These are phyloP conservation scores for Zygosaccharomyces gambellarensis DNA, from an alignment of 805 yeast species.

Conservation along the genomic window DNA sequence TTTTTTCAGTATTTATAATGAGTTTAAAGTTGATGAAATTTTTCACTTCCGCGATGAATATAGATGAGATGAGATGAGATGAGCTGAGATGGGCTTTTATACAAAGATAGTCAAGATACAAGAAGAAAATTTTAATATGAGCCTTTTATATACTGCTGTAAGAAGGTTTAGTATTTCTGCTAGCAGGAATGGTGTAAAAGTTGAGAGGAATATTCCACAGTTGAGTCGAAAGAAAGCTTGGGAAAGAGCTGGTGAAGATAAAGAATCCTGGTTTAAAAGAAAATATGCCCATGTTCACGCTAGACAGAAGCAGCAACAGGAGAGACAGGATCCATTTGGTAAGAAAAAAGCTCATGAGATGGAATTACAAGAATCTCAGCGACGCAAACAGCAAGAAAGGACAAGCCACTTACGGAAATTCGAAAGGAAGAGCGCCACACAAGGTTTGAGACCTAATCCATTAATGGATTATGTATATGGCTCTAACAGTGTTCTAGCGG, in stretches of 20 bases:
- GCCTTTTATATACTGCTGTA: neutral
- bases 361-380: slow-evolving; percentile 7
- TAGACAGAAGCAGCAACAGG: slow-evolving; percentile 31
- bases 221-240: slow-evolving; percentile 51
- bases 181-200: neutral
- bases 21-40: neutral
- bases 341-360: slow-evolving; percentile 20
- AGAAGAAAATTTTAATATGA: neutral
- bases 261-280: slow-evolving; percentile 56
- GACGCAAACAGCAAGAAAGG: slow-evolving; percentile 3
- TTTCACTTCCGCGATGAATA: slow-evolving; percentile 3
- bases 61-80: neutral
- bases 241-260: slow-evolving; percentile 57
- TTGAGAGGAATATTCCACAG: slow-evolving; percentile 44
- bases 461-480: slow-evolving; percentile 71
- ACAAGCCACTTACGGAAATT: slow-evolving; percentile 10
- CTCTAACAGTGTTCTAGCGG: slow-evolving; percentile 68
- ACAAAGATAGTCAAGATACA: neutral
- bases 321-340: slow-evolving; percentile 12
- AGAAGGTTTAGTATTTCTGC: neutral
- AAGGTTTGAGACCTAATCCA: slow-evolving; percentile 38
- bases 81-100: neutral
- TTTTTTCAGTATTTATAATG: neutral
- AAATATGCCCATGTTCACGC: slow-evolving; percentile 69
- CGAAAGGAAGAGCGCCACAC: slow-evolving; percentile 11